phyloP scores from a whole-genome alignment of 331 rosid species.

The Quercus lobata region DNA sequence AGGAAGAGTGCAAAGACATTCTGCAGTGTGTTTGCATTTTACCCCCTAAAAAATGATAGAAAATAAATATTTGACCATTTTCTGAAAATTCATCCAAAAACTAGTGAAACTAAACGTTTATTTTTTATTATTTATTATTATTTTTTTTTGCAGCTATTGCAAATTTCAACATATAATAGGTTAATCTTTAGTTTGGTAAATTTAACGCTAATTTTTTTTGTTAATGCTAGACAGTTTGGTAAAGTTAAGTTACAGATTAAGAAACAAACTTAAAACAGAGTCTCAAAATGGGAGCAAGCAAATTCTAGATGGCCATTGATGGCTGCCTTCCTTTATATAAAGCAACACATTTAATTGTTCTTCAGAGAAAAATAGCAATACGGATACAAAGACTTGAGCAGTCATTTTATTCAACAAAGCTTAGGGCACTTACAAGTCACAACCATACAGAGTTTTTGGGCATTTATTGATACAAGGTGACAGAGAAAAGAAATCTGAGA shows the following conservation, averaged over 20 bases:
- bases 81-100: not conserved
- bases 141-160: not conserved
- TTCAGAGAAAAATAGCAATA: not conserved
- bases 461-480: not conserved
- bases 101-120: not conserved
- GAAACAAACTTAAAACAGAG: not conserved
- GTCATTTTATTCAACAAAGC: not conserved
- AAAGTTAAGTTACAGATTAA: not conserved
- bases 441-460: not conserved
- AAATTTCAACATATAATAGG: not conserved
- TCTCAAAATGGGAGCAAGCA: not conserved
- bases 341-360: not conserved
- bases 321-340: not conserved
- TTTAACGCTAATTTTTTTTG: not conserved
- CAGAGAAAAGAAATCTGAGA: not conserved
- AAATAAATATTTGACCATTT: no score
- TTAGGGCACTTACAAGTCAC: not conserved
- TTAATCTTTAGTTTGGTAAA: not conserved
- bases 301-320: not conserved
- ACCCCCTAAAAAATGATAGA: no score
- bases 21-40: no score
- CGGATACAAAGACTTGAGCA: not conserved
- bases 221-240: not conserved
- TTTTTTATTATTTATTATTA: no score
- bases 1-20: no score